Conservation (phyloP, 352 stramenopile species). For the Phytophthora citricola region DNA sequence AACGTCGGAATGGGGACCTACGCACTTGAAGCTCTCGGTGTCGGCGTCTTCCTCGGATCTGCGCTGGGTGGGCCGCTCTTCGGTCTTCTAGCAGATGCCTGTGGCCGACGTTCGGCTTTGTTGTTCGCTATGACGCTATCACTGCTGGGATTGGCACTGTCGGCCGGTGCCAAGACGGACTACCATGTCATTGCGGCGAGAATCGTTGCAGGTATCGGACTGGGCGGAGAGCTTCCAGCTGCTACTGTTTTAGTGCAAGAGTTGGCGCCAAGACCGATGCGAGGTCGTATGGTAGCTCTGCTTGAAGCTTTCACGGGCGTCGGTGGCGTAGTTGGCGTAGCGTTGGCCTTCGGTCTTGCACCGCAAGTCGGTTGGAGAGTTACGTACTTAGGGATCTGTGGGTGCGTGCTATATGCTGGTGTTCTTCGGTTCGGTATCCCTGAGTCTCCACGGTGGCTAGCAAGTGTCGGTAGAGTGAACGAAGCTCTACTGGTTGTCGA, state of each 20-base stretch:
- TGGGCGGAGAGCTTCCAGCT: constrained; percentile 45
- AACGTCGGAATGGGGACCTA: constrained; percentile 27
- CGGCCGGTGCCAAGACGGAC: constrained; percentile 22
- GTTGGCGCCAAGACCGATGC: constrained; percentile 30
- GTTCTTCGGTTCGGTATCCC: constrained; percentile 29
- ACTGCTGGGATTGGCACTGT: constrained; percentile 31
- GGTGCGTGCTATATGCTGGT: constrained; percentile 30
- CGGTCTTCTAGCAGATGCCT: constrained; percentile 32
- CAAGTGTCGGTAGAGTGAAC: constrained; percentile 23
- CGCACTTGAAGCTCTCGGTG: constrained; percentile 28
- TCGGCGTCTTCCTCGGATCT: constrained; percentile 19
- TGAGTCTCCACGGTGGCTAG: constrained; percentile 48
- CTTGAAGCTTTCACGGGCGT: constrained; percentile 41
- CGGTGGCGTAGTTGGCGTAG: constrained; percentile 28
- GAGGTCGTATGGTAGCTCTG: constrained; percentile 37
- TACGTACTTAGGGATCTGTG: constrained; percentile 31
- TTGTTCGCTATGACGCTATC: constrained; percentile 39
- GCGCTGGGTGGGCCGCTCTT: constrained; percentile 38
- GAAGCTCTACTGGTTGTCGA: constrained; percentile 31
- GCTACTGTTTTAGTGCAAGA: constrained; percentile 41
- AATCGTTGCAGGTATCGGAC: constrained; percentile 37
- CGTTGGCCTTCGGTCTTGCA: constrained; percentile 28
- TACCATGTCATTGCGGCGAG: constrained; percentile 32
- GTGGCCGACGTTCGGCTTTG: constrained; percentile 33
- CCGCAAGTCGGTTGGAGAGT: constrained; percentile 37